Conservation (phyloP, 2,329 filamentous ascomycete genomes). For the Pseudopyrenochaeta lycopersici region DNA sequence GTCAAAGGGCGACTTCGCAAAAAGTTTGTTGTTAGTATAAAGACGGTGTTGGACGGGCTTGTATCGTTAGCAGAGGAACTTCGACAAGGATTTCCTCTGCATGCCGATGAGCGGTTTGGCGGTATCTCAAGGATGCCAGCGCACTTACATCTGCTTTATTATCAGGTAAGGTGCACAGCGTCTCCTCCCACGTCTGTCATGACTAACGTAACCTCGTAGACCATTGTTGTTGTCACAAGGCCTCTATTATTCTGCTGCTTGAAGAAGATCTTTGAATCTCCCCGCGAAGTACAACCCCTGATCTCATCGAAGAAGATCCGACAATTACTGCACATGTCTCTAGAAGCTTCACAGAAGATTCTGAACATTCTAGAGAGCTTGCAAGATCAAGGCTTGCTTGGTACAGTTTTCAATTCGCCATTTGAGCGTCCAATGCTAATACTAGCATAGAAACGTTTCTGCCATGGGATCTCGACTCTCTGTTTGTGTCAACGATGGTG, state of each 20-base stretch:
- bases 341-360: slow-evolving; percentile 56
- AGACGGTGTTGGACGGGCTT: slow-evolving; percentile 50
- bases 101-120: slow-evolving; percentile 46
- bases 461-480: slow-evolving; percentile 58
- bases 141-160: slow-evolving; percentile 47
- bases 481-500: slow-evolving; percentile 56
- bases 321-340: slow-evolving; percentile 52
- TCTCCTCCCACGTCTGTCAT: too few relatives aligned
- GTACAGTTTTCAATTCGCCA: slow-evolving; percentile 35
- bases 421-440: slow-evolving; percentile 7
- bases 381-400: slow-evolving; percentile 58
- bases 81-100: slow-evolving; percentile 48
- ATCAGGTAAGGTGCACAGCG: slow-evolving; percentile 44
- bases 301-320: slow-evolving; percentile 50
- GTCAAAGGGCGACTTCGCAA: slow-evolving; percentile 58
- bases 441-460: slow-evolving; percentile 56
- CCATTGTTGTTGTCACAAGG: slow-evolving; percentile 52
- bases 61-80: slow-evolving; percentile 54
- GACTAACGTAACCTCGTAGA: slow-evolving; percentile 32
- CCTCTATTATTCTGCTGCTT: slow-evolving; percentile 57
- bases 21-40: slow-evolving; percentile 47
- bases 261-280: slow-evolving; percentile 45
- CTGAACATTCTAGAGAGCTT: slow-evolving; percentile 55
- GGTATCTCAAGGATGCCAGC: slow-evolving; percentile 55
- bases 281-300: slow-evolving; percentile 38